Evolutionary conservation across 2,329 filamentous ascomycete genomes (phyloP).

Genomic region (Colletotrichum limetticola): DNA sequence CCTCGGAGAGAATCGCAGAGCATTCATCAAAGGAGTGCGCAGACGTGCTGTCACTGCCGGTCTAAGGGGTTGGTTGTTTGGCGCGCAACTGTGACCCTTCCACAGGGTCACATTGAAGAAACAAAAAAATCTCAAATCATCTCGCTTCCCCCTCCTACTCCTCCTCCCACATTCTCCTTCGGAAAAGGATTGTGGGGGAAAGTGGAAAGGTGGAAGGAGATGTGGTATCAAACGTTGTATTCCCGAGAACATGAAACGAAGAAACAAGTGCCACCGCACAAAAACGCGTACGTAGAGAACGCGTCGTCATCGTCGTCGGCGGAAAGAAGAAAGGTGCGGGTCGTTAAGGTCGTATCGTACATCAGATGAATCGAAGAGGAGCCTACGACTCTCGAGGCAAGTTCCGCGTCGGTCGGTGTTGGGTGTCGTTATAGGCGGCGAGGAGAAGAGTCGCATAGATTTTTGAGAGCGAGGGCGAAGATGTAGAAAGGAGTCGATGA

Average conservation of each 20-base stretch:
- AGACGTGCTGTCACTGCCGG: slow-evolving; percentile 16
- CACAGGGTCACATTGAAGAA: not conserved
- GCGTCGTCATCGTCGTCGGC: slow-evolving; percentile 27
- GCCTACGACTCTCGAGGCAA: not conserved
- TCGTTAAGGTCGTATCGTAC: slow-evolving; percentile 34
- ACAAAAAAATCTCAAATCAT: slow-evolving; percentile 16
- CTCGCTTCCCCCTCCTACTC: not conserved
- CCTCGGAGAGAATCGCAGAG: not conserved
- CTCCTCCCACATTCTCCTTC: not conserved
- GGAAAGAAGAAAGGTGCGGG: slow-evolving; percentile 37
- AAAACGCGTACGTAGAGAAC: not conserved
- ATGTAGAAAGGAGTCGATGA: not conserved
- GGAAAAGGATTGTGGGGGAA: not conserved
- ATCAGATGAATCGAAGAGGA: slow-evolving; percentile 2
- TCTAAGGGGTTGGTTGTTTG: not conserved
- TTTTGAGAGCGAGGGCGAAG: not conserved
- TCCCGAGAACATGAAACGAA: slow-evolving; percentile 32
- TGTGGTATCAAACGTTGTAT: slow-evolving; percentile 35
- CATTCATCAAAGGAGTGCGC: not conserved
- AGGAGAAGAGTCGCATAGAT: not conserved
- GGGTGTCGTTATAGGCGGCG: not conserved
- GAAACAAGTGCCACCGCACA: not conserved
- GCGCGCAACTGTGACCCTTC: not conserved
- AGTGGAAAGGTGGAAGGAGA: not conserved
- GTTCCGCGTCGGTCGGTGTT: not conserved